A percentile compares a stretch with the other conserved stretches of the same genome.
These are phyloP conservation scores for Phytophthora nicotianae DNA, from an alignment of 352 stramenopile genomes.

Conservation along the genomic window DNA sequence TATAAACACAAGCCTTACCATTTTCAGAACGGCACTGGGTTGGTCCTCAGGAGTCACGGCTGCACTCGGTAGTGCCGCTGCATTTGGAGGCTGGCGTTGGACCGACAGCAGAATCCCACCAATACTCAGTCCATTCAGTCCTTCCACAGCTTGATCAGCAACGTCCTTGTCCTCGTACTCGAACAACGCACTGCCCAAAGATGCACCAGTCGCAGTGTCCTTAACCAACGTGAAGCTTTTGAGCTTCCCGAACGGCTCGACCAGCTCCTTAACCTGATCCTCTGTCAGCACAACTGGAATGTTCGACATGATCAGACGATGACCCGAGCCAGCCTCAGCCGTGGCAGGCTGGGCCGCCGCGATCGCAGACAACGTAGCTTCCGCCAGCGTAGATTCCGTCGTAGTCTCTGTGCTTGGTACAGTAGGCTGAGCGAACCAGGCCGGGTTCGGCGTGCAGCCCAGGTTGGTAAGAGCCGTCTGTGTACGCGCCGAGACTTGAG, in stretches of 20 bases:
- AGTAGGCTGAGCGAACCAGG: constrained; percentile 67
- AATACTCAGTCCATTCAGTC: constrained; percentile 81
- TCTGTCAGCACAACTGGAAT: constrained; percentile 79
- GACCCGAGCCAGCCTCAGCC: constrained; percentile 8
- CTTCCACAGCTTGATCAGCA: constrained; percentile 63
- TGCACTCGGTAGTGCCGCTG: constrained; percentile 4
- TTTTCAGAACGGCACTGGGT: constrained; percentile 67
- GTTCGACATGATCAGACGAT: constrained; percentile 79
- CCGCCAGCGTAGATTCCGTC: constrained; percentile 18
- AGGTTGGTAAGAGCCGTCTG: constrained; percentile 85
- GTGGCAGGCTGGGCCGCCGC: constrained; percentile 4
- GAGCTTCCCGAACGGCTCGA: constrained; percentile 81
- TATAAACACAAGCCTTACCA: constrained; percentile 48
- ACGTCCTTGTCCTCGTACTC: constrained; percentile 75
- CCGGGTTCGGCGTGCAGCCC: constrained; percentile 79
- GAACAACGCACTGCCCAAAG: constrained; percentile 77
- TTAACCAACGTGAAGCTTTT: constrained; percentile 72
- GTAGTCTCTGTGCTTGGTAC: constrained; percentile 11
- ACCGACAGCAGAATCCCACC: constrained; percentile 70
- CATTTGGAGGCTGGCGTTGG: constrained; percentile 49
- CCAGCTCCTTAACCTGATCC: constrained; percentile 83
- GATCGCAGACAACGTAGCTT: constrained; percentile 13
- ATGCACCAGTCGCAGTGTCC: constrained; percentile 49
- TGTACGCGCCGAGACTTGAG: constrained; percentile 62
- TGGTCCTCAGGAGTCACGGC: constrained; percentile 36